Base-by-base conservation (phyloP, 495 filamentous ascomycete species). In the Amphirosellinia nigrospora region DNA sequence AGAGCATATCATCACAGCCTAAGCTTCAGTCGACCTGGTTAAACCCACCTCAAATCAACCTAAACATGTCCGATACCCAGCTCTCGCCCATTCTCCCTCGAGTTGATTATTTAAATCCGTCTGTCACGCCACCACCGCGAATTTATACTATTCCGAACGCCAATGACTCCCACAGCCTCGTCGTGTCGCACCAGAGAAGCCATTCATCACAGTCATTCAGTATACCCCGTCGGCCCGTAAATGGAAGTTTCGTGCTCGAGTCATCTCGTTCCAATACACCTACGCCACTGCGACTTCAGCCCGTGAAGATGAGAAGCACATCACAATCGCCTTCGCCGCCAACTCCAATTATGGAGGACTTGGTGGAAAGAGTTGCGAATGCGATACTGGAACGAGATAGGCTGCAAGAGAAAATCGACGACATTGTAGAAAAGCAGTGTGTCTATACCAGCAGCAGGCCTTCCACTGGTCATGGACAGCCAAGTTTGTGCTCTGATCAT, bases 1-100 rank as follows among this genome's bases (percentile, higher is more conserved):
- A 70, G 13, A 59, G 55, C 30, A 68, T n/a, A 36, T 43, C n/a
- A 43, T 50, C 70, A n/a, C 74, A 72, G 66, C 48, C 69, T 60
- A 72, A 72, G 30, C 72, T 78, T 38, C 80, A 77, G 48, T 79
- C 79, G 46, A 72, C 77, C 28, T 78, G 84, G 19, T 93, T 93
- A 78, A 85, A 86, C 43, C 91, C 92, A 13, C 83, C 96, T 45
- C 88, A 95, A 79, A 83, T 96, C 60, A 93, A 87, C 79, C 92
- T 96, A 68, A 89, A 92, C 75, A 76, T 84, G 65, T 86, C 89
- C 32, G 84, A 89, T 34, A 88, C 90, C 74, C 86, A 85, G 53
- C 82, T 96, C 11, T 93, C 93, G 16, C 86, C 88, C 11, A 81
- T 87, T 23, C 71, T 91, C 5, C 86, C 87, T 34, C 79, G 85